Conservation (phyloP, 2,329 filamentous ascomycete genomes). For the Calonectria hawksworthii region DNA sequence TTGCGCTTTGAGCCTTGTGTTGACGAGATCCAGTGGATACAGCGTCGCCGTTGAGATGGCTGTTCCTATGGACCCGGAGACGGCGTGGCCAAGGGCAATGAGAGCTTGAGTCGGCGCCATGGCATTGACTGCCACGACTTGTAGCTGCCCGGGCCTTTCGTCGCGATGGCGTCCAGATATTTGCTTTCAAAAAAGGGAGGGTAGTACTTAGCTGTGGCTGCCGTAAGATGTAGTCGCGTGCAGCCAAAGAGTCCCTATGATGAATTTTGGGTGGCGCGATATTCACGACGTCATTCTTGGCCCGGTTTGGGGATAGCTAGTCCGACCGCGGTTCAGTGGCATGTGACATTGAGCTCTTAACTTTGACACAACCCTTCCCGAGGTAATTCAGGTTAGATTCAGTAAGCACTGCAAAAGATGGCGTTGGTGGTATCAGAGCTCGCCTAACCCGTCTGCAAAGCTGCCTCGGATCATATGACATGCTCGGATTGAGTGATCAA, state of each 20-base stretch:
- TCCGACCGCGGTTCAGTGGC: not conserved
- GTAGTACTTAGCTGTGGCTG: not conserved
- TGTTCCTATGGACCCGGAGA: conserved; percentile 83
- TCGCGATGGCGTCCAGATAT: not conserved
- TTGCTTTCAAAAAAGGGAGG: not conserved
- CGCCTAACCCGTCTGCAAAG: not conserved
- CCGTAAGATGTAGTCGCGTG: not conserved
- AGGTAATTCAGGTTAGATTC: not conserved
- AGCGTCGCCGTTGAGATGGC: conserved; percentile 83
- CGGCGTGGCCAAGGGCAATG: conserved; percentile 84
- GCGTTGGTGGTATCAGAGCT: not conserved
- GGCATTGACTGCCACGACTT: not conserved
- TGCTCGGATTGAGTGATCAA: not conserved
- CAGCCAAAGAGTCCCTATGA: not conserved
- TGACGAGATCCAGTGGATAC: conserved; percentile 86
- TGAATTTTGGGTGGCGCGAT: not conserved
- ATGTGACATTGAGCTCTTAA: not conserved
- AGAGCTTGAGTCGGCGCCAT: conserved; percentile 60
- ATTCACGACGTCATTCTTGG: conserved; percentile 20
- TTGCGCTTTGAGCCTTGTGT: conserved; percentile 87
- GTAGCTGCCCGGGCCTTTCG: not conserved
- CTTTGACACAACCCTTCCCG: not conserved
- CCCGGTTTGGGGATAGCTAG: not conserved
- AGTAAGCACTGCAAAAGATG: not conserved
- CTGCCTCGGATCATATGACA: not conserved